Conservation (phyloP, 2,329 filamentous ascomycete genomes). For the Leptographium procerum region DNA sequence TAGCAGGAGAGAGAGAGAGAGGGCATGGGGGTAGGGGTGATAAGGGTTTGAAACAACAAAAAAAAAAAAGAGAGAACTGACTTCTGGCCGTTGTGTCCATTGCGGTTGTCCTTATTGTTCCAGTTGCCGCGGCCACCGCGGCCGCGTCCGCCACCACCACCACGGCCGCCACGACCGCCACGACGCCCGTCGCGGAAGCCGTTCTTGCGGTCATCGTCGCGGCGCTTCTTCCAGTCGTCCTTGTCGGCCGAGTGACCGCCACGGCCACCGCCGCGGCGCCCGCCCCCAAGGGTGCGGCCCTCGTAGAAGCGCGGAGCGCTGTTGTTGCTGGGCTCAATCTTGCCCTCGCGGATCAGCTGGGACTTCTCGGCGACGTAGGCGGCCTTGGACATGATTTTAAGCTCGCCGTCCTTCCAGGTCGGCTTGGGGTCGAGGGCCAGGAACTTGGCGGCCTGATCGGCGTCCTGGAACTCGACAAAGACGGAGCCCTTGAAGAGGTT, state of each 20-base stretch:
- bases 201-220: conserved; percentile 49
- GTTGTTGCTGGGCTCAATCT: conserved; percentile 46
- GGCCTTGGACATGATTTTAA: conserved; percentile 78
- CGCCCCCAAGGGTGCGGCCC: conserved; percentile 27
- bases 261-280: conserved; percentile 27
- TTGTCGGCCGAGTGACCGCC: conserved; percentile 25
- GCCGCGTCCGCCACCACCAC: too few relatives aligned
- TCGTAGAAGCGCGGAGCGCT: conserved; percentile 36
- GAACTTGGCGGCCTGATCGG: conserved; percentile 72
- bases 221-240: conserved; percentile 53
- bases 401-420: conserved; percentile 67
- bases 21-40: too few relatives aligned
- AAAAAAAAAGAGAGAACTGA: not conserved
- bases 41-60: too few relatives aligned
- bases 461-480: conserved; percentile 80
- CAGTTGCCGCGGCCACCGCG: conserved; percentile 23
- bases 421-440: conserved; percentile 69
- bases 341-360: conserved; percentile 58
- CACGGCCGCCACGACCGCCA: conserved; percentile 22
- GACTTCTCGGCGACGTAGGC: conserved; percentile 75
- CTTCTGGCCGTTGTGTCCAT: conserved; percentile 1
- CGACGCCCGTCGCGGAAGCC: conserved; percentile 38
- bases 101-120: conserved; percentile 19
- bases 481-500: conserved; percentile 90
- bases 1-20: not conserved